phyloP scores from a whole-genome alignment of 164 flowering plant species.

The Cinnamomum chago region DNA sequence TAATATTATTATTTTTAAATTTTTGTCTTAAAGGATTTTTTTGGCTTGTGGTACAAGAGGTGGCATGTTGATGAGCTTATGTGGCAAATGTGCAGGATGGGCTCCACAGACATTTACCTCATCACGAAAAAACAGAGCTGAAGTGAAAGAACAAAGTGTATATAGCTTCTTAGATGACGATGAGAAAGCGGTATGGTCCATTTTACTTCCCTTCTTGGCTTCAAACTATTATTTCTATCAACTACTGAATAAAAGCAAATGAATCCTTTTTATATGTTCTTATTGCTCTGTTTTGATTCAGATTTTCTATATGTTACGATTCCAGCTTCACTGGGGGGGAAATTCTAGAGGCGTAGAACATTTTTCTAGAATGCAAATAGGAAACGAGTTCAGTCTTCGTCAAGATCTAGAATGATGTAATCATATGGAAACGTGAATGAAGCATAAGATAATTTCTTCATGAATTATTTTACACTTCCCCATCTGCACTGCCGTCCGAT shows the following conservation, averaged over 20 bases:
- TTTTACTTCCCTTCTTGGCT: background rate
- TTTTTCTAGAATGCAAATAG: background rate
- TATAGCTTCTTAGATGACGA: conserved; percentile 80
- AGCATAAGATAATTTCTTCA: background rate
- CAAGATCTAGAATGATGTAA: background rate
- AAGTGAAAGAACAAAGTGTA: conserved; percentile 66
- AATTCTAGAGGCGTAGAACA: too few species aligned
- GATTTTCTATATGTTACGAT: background rate
- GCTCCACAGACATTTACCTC: conserved; percentile 89
- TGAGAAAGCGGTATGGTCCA: conserved; percentile 70
- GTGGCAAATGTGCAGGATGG: conserved; percentile 64
- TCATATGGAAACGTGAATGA: background rate
- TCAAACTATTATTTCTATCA: background rate
- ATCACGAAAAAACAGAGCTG: conserved; percentile 84
- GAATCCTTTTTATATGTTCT: background rate
- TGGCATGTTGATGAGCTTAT: background rate
- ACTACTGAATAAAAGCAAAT: background rate
- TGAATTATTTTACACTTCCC: background rate
- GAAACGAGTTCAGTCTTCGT: background rate
- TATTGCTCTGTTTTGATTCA: background rate
- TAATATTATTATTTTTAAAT: background rate
- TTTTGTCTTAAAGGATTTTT: background rate
- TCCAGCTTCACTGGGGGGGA: too few species aligned
- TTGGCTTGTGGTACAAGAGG: background rate
- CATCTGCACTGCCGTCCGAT: background rate